Base-by-base conservation (phyloP, 768 basidiomycete genomes). In the Hemileccinum rubropunctum region DNA sequence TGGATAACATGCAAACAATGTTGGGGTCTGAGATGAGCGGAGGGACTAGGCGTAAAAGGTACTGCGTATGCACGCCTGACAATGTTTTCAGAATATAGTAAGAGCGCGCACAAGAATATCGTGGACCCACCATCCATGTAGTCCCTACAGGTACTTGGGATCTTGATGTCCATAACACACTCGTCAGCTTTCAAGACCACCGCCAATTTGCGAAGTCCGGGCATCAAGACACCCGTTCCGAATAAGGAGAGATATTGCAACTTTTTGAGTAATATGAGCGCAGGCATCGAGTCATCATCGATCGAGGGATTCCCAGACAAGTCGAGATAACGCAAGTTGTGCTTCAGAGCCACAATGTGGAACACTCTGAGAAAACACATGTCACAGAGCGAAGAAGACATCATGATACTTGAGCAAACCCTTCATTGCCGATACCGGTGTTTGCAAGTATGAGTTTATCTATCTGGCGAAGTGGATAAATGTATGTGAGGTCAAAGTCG, bases 351-450 rank as follows among this genome's bases (percentile, higher is more conserved):
- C 2, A 81, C 66, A 23, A 88, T 73, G 27, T 80, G 74, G 54
- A 76, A 86, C 21, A 85, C 64, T 10, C 85, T 86, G 56, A 27
- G 39, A 39, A 45, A 43, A 42, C 39, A 34, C 37, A 30, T 20
- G 47, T 59, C 39, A 51, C 47, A 18, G 37, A 48, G 12, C 35
- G n/a, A 10, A 35, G 17, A 23, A 35, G 10, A 12, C 21, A 28
- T 49, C 42, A n/a, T 33, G 44, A 36, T 45, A 44, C 33, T 20
- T 11, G 28, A 17, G 59, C 78, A 42, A 50, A 84, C 84, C 76
- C 79, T 74, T 85, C 83, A 56, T 85, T 81, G 34, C 78, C 73
- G 30, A 85, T 78, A 11, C 75, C 73, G 9, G 82, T 82, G 50
- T 76, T 72, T 57, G 76, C 73, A 18, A 84, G 65, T 34, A 70